Evolutionary conservation across 768 basidiomycete genomes (phyloP).

Genomic region (Russula compacta): DNA sequence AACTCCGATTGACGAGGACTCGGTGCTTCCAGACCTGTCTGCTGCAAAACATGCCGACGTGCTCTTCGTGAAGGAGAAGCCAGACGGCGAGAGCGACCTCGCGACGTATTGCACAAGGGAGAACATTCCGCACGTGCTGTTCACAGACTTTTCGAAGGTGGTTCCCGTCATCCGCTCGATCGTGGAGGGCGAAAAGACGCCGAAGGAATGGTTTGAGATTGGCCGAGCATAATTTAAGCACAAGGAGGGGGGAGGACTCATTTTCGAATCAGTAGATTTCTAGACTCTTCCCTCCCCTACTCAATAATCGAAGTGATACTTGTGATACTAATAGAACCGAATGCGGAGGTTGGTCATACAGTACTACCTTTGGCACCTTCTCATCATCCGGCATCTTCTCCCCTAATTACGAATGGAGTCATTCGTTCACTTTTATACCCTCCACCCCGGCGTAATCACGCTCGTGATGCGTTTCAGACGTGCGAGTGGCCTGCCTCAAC

Average conservation of each 20-base stretch:
- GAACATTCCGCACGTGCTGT: slow-evolving; percentile 71
- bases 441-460: not conserved
- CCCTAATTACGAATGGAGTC: not conserved
- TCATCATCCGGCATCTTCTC: too few relatives aligned
- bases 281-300: not conserved
- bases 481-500: not conserved
- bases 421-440: not conserved
- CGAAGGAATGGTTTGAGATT: slow-evolving; percentile 38
- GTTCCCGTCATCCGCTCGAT: slow-evolving; percentile 53
- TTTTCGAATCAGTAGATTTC: not conserved
- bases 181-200: slow-evolving; percentile 58
- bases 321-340: not conserved
- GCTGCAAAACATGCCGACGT: slow-evolving; percentile 89
- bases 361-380: not conserved
- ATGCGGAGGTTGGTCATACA: not conserved
- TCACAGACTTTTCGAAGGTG: slow-evolving; percentile 61
- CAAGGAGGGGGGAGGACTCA: too few relatives aligned
- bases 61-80: slow-evolving; percentile 85
- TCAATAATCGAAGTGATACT: not conserved
- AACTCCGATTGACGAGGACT: not conserved
- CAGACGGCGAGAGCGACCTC: slow-evolving; percentile 76
- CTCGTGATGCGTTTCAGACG: not conserved
- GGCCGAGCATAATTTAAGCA: slow-evolving; percentile 9
- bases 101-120: slow-evolving; percentile 72
- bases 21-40: slow-evolving; percentile 57